A percentile compares a stretch with the other conserved stretches of the same genome.
These are phyloP conservation scores for Paramecium pentaurelia DNA, from an alignment of 73 alveolate species.

Conservation along the genomic window DNA sequence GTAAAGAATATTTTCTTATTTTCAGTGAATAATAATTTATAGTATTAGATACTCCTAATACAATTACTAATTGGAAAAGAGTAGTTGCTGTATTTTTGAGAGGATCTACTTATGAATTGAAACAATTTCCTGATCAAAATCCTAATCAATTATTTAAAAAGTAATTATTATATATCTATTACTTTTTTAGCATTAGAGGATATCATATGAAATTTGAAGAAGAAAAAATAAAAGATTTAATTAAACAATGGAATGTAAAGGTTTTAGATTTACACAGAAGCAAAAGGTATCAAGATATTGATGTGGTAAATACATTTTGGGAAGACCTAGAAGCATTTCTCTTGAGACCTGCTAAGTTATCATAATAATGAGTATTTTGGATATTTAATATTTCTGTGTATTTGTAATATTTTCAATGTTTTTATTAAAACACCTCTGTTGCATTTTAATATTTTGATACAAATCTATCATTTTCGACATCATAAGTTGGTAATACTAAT, in stretches of 20 bases:
- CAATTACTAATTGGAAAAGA: slow-evolving; percentile 51
- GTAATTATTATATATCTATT: neutral
- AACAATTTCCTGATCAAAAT: slow-evolving; percentile 58
- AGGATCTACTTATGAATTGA: slow-evolving; percentile 69
- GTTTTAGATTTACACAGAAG: slow-evolving; percentile 56
- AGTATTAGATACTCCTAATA: slow-evolving; percentile 58
- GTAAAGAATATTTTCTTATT: slow-evolving; percentile 1
- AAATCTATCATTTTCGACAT: slow-evolving; percentile 21
- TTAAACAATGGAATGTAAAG: slow-evolving; percentile 60
- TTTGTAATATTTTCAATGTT: neutral
- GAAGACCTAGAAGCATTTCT: slow-evolving; percentile 68
- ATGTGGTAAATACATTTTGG: slow-evolving; percentile 67
- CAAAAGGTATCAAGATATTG: slow-evolving; percentile 66
- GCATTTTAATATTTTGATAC: slow-evolving; percentile 39
- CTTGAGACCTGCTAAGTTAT: neutral
- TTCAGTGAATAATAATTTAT: slow-evolving; percentile 32
- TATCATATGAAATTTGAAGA: slow-evolving; percentile 64
- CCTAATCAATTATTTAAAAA: slow-evolving; percentile 57
- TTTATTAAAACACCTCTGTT: neutral
- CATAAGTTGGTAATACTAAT: slow-evolving; percentile 9
- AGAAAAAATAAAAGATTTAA: slow-evolving; percentile 36
- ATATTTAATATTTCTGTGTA: neutral
- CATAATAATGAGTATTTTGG: neutral
- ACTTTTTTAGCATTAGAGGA: slow-evolving; percentile 61
- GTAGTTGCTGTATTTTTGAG: slow-evolving; percentile 72